phyloP scores from a whole-genome alignment of 2,329 filamentous ascomycete genomes.

The Fusarium udum region DNA sequence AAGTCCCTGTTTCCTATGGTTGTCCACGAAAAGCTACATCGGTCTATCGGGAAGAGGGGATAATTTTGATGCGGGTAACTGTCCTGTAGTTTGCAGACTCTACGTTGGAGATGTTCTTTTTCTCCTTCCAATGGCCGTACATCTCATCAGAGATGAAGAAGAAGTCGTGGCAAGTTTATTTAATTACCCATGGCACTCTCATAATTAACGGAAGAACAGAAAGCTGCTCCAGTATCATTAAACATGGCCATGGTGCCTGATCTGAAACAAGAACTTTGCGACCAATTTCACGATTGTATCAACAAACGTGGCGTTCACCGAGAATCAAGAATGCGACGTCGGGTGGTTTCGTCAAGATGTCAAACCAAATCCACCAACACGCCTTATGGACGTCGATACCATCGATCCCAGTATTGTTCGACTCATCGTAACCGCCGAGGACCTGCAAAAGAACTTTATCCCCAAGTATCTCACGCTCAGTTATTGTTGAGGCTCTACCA shows the following conservation, averaged over 20 bases:
- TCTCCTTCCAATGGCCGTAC: neutral
- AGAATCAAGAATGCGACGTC: neutral
- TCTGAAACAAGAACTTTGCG: neutral
- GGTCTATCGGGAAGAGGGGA: neutral
- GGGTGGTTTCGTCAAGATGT: slow-evolving; percentile 1
- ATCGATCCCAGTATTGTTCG: neutral
- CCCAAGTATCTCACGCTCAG: neutral
- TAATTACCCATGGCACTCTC: no score
- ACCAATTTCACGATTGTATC: neutral
- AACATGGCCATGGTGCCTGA: neutral
- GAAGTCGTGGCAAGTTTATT: neutral
- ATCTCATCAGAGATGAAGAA: neutral
- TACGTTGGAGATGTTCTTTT: neutral
- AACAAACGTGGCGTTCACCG: neutral
- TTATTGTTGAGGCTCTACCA: neutral
- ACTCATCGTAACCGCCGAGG: neutral
- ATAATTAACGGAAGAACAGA: neutral
- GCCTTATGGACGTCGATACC: neutral
- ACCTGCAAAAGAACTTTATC: neutral
- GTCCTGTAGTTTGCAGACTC: neutral
- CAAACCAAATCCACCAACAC: neutral
- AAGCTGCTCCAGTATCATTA: neutral
- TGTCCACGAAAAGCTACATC: neutral
- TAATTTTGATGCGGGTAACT: neutral
- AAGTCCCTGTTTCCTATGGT: neutral